Evolutionary conservation across 371 early-diverging fungal genomes (phyloP), one percentile per base, ranked within the genome.

Genomic region (Pancytospora philotis): DNA sequence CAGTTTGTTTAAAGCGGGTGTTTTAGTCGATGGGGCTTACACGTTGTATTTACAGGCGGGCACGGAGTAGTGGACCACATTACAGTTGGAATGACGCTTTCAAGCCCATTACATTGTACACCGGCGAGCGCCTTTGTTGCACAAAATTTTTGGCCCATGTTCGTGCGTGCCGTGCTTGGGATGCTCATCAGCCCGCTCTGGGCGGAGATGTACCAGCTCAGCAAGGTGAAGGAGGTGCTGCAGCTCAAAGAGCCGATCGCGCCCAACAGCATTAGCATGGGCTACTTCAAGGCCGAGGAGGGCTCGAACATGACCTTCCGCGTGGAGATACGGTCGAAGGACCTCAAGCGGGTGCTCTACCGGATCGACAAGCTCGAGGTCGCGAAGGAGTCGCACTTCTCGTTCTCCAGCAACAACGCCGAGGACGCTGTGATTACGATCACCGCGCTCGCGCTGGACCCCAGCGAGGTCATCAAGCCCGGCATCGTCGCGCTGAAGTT

Each of bases 321-420:
- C 31, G 53, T 65, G 6, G 32, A 65, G 10, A 49, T 65, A 8
- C 28, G 22, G 6, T 8, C 25, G 22, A 34, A 65, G n/a, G 39
- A 27, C 13, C 3, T 30, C 6, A 53, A 68, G 4, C 13, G 39
- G 27, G 56, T 49, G 6, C 39, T 65, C 3, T 65, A 49, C 34
- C 13, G 3, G 36, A 74, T 59, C 22, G 56, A 60, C 27, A 58
- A 37, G 35, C 22, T 77, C 3, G 35, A 52, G 32, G 58, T 38
- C 1, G 59, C 56, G 13, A 72, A 63, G 22, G 55, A 72, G 35
- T 64, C 65, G 8, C 63, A 76, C 52, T 78, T 78, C 50, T 71
- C 78, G 13, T 80, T 80, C 62, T 74, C 61, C 51, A 70, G 71
- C 2, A 74, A 69, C 2, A 49, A 55, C 31, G 63, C 59, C n/a